phyloP scores from a whole-genome alignment of 169 alveolate species.

The Miamiensis avidus region DNA sequence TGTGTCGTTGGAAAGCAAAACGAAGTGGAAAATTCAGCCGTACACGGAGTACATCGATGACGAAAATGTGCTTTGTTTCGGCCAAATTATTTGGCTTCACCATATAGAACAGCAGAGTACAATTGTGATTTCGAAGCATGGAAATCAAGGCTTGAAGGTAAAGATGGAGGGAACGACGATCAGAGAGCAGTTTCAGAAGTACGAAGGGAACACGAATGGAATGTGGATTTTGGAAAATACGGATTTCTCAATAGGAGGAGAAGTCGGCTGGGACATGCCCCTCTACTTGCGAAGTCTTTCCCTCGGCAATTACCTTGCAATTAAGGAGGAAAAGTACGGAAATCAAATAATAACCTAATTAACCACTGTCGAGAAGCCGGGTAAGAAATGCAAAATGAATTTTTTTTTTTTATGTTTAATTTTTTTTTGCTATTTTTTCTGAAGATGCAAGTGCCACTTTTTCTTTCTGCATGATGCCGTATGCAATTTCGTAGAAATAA shows the following conservation, averaged over 20 bases:
- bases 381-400: background rate
- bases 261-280: background rate
- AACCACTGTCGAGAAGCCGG: background rate
- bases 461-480: background rate
- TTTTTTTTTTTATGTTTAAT: no score
- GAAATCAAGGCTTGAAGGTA: background rate
- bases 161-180: background rate
- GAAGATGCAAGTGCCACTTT: background rate
- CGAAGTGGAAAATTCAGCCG: background rate
- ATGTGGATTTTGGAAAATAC: conserved; percentile 17
- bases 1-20: conserved; percentile 8
- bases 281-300: background rate
- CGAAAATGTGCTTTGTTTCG: conserved; percentile 3
- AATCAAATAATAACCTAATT: background rate
- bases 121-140: background rate
- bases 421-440: no score
- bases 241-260: background rate
- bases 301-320: background rate
- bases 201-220: conserved; percentile 28
- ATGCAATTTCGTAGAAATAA: background rate
- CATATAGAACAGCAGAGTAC: conserved; percentile 2
- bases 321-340: background rate
- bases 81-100: conserved; percentile 18
- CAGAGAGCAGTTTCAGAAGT: conserved; percentile 6
- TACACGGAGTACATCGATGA: background rate